Conservation (phyloP, 371 early-diverging fungal species). For the Rhizopus delemar region DNA sequence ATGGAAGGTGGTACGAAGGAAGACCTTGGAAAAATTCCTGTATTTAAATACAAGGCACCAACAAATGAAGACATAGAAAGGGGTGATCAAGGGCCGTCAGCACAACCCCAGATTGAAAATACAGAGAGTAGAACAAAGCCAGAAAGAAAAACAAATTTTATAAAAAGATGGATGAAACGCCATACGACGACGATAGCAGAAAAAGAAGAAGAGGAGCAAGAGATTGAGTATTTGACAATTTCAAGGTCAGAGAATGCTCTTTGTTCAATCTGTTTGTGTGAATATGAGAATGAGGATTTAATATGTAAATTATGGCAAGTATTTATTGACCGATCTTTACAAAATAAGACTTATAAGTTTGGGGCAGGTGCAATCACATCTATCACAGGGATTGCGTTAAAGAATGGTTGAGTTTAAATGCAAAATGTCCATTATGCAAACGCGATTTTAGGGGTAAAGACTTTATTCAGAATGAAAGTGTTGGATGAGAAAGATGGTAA, state of each 20-base stretch:
- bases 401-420: slow-evolving; percentile 38
- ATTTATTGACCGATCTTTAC: too few species aligned
- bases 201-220: neutral
- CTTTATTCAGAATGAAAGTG: slow-evolving; percentile 9
- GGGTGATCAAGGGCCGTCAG: too few species aligned
- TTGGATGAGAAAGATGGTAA: too few species aligned
- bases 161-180: slow-evolving; percentile 6
- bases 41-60: slow-evolving; percentile 28
- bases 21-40: slow-evolving; percentile 56
- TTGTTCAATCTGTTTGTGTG: slow-evolving; percentile 65
- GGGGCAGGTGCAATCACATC: slow-evolving; percentile 39
- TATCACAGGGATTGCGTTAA: slow-evolving; percentile 34
- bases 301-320: slow-evolving; percentile 56
- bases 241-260: slow-evolving; percentile 46
- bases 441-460: slow-evolving; percentile 33
- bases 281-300: slow-evolving; percentile 62
- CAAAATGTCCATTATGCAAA: slow-evolving; percentile 42
- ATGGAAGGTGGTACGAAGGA: slow-evolving; percentile 60
- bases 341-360: neutral
- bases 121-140: neutral
- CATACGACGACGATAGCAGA: neutral
- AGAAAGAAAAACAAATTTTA: slow-evolving; percentile 6
- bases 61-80: neutral
- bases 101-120: neutral
- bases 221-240: slow-evolving; percentile 23